phyloP scores from a whole-genome alignment of 2,329 filamentous ascomycete genomes.

The Penicillium sp. region DNA sequence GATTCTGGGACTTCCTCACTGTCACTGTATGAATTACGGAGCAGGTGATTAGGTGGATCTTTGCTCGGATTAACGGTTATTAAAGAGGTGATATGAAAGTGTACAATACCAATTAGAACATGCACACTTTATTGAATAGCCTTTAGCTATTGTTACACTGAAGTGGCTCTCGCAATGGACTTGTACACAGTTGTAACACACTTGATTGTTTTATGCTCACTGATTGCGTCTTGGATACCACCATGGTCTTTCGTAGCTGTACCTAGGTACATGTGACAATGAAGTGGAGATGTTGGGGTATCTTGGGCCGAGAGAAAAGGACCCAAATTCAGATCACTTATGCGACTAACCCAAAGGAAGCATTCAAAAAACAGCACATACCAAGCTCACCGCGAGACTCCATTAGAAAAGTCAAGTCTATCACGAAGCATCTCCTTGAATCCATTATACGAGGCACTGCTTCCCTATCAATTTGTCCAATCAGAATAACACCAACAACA shows the following conservation, averaged over 20 bases:
- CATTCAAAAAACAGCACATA: no score
- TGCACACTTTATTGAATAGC: neutral
- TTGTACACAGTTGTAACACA: neutral
- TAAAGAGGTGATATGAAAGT: neutral
- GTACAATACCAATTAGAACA: neutral
- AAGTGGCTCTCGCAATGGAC: no score
- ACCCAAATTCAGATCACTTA: neutral
- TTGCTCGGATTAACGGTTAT: neutral
- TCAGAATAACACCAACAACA: neutral
- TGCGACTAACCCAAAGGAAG: no score
- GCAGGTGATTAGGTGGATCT: neutral
- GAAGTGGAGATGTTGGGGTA: neutral
- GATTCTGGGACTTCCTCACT: neutral
- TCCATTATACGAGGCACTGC: no score
- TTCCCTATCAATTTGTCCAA: neutral
- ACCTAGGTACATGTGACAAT: no score
- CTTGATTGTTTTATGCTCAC: neutral
- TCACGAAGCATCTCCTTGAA: no score
- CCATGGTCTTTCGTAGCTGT: no score
- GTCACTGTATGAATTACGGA: neutral
- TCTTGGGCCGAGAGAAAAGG: neutral
- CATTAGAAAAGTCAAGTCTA: no score
- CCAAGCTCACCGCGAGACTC: no score
- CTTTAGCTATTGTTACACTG: neutral
- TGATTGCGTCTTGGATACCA: neutral